Evolutionary conservation across 352 stramenopile species (phyloP), one percentile per base, ranked within the genome.

Genomic region (Globisporangium cederbergense): DNA sequence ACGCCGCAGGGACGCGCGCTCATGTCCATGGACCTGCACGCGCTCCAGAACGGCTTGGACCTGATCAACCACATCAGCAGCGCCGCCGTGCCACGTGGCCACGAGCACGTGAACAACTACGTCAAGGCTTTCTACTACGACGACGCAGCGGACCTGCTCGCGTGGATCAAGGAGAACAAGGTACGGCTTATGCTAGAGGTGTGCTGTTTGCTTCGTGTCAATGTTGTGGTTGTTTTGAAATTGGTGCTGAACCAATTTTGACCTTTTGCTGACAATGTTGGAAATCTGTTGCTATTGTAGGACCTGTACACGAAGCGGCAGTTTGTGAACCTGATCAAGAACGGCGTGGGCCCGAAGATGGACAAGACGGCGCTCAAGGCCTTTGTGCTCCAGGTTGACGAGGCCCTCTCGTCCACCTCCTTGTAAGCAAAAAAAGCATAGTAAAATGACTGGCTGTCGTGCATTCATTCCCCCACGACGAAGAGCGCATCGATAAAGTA

Each of bases 21-120:
- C 28, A 99, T 99, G 97, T 95, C 90, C 51, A 97, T 99, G 81
- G 97, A 99, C 67, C 72, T 99, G 55, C 82, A 95, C 43, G 88
- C 93, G 22, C 76, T 98, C 7, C 75, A 94, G 78, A 83, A 89
- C 53, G 88, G 87, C 3, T 62, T 96, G 22, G 83, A 90, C 45
- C 63, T 91, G 34, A 91, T 97, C 62, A 90, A 95, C 66, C 82
- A 93, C 65, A 74, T 91, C 40, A 83, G 77, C 62, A 75, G 73
- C 51, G 68, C 69, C 47, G 67, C 70, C 2, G 74, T 88, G 14
- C 71, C 69, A 56, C 75, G 77, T 20, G 80, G 84, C 25, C 73
- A 76, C 32, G 76, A 89, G 52, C 78, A 95, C 60, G 83, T 96
- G 14, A 78, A 89, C 53, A 81, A 78, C 46, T 97, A 91, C 67